These are phyloP conservation scores for Talaromyces amestolkiae DNA, from an alignment of 2,329 filamentous ascomycete genomes.

Conservation along the genomic window DNA sequence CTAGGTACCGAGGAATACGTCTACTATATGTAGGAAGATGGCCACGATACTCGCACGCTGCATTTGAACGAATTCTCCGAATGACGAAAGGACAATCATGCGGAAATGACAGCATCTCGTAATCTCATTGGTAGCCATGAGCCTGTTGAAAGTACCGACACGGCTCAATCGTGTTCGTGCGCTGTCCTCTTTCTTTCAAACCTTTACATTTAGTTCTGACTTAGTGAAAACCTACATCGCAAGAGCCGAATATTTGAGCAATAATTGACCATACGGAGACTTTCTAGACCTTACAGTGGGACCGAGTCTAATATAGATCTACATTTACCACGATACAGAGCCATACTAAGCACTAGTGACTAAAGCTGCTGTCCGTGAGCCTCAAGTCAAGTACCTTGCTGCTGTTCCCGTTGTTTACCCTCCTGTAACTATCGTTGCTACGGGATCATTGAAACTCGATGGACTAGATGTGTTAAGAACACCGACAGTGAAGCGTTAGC, in stretches of 20 bases:
- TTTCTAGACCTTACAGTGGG: background rate
- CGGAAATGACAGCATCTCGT: background rate
- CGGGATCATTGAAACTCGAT: background rate
- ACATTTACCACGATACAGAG: background rate
- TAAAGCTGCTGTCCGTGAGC: background rate
- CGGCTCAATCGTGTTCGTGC: background rate
- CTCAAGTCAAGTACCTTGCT: background rate
- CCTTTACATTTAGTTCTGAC: background rate
- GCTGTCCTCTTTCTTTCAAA: background rate
- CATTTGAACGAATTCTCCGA: background rate
- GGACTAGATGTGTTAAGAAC: background rate
- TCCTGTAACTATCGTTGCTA: background rate
- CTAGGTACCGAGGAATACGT: too few species aligned
- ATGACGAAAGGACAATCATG: background rate
- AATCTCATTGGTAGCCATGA: background rate
- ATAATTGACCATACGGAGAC: background rate
- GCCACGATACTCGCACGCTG: background rate
- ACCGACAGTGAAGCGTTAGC: background rate
- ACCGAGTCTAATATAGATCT: background rate
- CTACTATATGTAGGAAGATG: too few species aligned
- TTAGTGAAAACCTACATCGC: background rate
- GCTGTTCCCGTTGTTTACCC: background rate
- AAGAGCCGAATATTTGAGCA: background rate
- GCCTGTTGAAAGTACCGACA: background rate
- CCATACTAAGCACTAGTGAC: background rate